Base-by-base conservation (phyloP, 768 basidiomycete genomes). In the Myochromella boudieri region DNA sequence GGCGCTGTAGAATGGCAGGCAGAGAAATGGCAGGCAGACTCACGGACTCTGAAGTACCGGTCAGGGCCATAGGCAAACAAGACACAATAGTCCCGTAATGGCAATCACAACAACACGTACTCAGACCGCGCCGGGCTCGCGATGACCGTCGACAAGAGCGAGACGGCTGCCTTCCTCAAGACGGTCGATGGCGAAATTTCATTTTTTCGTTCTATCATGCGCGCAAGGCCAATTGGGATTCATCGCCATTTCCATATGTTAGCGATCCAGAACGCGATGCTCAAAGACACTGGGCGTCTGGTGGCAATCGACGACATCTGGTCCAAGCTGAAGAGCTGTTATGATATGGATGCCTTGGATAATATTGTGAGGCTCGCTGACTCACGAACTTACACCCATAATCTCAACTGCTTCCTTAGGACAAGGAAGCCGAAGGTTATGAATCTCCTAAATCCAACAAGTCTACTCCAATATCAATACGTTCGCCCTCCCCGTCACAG, bases 201-300 rank as follows among this genome's bases (percentile, higher is more conserved):
- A 7, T 87, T 94, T 67, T 92, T 93, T 62, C 80, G 86, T 40
- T 85, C 87, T 6, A 71, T 91, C 42, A 88, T 87, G 78, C 82
- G 82, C 36, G 79, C 88, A 14, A 76, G 91, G 44, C 91, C 91
- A 0, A 80, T 93, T 44, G 91, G 91, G 34, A 81, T 86, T 25
- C 85, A 93, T 65, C 82, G 82, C 22, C 80, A 90, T 68, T 91
- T 92, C 67, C 87, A 92, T 60, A 71, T 87, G 61, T 71, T 94
- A 46, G 77, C 81, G 48, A 85, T 94, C 39, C 82, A 83, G 47
- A 83, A 78, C 56, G 70, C 78, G 37, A 89, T 94, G 50, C 68
- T 76, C 57, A 80, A 80, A 60, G 85, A 90, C 57, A 89, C 87
- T 1, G 82, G 82, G 38, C 75, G 70, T 9, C 49, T 71, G 48